Conservation (phyloP, 495 filamentous ascomycete species). For the Parathielavia hyrcaniae region DNA sequence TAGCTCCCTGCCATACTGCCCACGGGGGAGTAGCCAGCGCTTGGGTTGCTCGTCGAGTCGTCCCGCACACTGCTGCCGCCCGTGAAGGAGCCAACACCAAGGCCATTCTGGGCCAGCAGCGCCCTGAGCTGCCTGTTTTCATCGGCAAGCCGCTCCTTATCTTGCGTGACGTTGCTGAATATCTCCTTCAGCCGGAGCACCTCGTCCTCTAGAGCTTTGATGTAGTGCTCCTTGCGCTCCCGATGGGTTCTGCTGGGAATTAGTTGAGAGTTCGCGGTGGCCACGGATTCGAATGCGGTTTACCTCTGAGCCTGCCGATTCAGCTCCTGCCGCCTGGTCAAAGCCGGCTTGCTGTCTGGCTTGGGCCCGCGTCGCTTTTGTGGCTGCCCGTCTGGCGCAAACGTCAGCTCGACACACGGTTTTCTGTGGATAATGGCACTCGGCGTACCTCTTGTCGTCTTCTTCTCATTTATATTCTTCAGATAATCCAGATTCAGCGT, state of each 20-base stretch:
- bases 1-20: conserved; percentile 54
- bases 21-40: conserved; percentile 46
- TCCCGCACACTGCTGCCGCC: conserved; percentile 36
- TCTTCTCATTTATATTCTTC: conserved; percentile 57
- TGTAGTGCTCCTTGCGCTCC: conserved; percentile 93
- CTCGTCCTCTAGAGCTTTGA: conserved; percentile 87
- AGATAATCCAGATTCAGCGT: conserved; percentile 52
- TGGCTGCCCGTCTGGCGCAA: conserved; percentile 63
- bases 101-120: conserved; percentile 66
- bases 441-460: conserved; percentile 36
- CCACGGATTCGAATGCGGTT: conserved; percentile 1
- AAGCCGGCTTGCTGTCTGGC: conserved; percentile 89
- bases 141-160: conserved; percentile 59
- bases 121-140: conserved; percentile 75
- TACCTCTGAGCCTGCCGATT: conserved; percentile 96
- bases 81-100: conserved; percentile 38
- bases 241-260: conserved; percentile 65
- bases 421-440: not conserved
- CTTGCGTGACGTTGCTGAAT: conserved; percentile 54
- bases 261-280: not conserved
- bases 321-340: conserved; percentile 88
- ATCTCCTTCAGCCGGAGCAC: conserved; percentile 65
- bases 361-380: conserved; percentile 91
- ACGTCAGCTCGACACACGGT: conserved; percentile 3
- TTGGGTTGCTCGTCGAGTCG: conserved; percentile 41